A percentile compares a stretch with the other conserved stretches of the same genome.
phyloP scores from a whole-genome alignment of 345 rosid genomes.

The Ceriops tagal region DNA sequence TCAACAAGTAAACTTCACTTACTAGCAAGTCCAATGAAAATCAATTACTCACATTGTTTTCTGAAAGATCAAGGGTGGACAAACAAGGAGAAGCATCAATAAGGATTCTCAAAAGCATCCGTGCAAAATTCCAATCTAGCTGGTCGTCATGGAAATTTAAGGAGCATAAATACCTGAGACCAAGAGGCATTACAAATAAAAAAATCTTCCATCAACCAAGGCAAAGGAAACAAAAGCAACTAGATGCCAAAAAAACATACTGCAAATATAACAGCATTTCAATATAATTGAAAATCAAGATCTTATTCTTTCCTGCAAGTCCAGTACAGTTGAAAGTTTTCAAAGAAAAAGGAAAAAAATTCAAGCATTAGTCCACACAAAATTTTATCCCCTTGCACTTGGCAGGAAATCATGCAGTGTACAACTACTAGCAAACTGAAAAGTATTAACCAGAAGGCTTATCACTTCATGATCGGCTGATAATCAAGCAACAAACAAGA shows the following conservation, averaged over 20 bases:
- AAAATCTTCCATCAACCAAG: background rate
- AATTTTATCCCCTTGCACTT: no score
- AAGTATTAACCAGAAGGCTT: background rate
- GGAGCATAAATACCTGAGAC: slow-evolving; percentile 58
- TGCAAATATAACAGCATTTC: background rate
- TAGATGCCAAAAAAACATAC: background rate
- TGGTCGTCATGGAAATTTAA: slow-evolving; percentile 53
- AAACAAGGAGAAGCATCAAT: slow-evolving; percentile 52
- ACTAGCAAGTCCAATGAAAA: slow-evolving; percentile 8
- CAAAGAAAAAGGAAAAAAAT: background rate
- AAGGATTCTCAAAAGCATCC: slow-evolving; percentile 48
- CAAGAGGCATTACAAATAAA: slow-evolving; percentile 4
- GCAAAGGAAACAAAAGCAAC: background rate
- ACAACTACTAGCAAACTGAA: slow-evolving; percentile 1
- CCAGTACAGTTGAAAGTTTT: no score
- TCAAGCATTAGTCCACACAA: background rate
- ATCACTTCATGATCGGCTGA: slow-evolving; percentile 1
- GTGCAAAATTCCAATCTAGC: slow-evolving; percentile 44
- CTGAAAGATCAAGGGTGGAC: slow-evolving; percentile 74
- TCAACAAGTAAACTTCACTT: background rate
- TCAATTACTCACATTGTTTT: slow-evolving; percentile 57
- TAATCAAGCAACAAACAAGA: background rate
- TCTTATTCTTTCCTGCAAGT: background rate
- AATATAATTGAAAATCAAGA: background rate
- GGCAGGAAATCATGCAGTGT: background rate